phyloP scores from a whole-genome alignment of 371 early-diverging fungal genomes.

The Rhizopus arrhizus region DNA sequence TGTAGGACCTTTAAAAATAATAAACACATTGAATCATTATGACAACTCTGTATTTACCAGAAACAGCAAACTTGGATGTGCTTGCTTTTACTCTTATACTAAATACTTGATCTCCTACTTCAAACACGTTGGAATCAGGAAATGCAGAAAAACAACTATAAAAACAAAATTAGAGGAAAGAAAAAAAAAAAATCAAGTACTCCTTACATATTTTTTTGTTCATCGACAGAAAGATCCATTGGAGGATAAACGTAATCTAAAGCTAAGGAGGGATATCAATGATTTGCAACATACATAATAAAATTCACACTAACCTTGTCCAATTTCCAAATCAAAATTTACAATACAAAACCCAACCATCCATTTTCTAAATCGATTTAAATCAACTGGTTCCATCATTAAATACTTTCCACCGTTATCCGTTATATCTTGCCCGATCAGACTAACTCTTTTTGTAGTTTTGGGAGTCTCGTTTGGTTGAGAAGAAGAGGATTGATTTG shows the following conservation, averaged over 20 bases:
- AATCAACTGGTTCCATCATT: constrained; percentile 41
- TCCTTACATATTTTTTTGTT: constrained; percentile 81
- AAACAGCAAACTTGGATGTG: constrained; percentile 58
- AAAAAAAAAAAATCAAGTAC: no score
- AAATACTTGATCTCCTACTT: constrained; percentile 90
- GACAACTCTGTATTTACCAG: constrained; percentile 45
- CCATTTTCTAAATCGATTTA: constrained; percentile 76
- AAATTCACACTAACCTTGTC: constrained; percentile 66
- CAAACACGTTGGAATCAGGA: constrained; percentile 92
- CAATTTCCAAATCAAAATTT: constrained; percentile 93
- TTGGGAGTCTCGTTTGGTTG: constrained; percentile 32
- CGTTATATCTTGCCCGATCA: constrained; percentile 37
- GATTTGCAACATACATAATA: background rate
- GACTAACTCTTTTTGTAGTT: constrained; percentile 8
- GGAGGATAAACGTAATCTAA: constrained; percentile 87
- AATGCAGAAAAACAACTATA: constrained; percentile 89
- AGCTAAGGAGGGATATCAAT: constrained; percentile 44
- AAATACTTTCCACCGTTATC: constrained; percentile 36
- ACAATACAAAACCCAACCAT: constrained; percentile 87
- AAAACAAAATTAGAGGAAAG: background rate
- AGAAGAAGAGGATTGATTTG: constrained; percentile 23
- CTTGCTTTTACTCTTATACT: constrained; percentile 83
- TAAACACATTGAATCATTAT: background rate
- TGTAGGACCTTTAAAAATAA: constrained; percentile 56
- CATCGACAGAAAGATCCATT: constrained; percentile 69